Evolutionary conservation across 225 moss, liverwort and hornwort genomes (phyloP).

Genomic region (Anthoceros angustus): DNA sequence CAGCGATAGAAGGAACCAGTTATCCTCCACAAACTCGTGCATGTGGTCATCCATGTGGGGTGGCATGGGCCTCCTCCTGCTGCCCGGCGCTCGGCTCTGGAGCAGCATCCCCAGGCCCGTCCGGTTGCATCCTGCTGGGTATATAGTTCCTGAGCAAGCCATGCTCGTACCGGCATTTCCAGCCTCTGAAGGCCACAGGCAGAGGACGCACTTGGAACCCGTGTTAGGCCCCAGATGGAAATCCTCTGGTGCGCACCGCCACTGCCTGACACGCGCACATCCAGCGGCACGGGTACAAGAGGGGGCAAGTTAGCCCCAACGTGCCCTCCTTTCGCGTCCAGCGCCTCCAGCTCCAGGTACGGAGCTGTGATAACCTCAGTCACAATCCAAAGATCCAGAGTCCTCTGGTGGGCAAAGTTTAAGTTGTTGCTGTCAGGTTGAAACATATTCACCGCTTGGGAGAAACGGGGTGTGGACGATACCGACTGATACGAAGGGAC

Average conservation of each 20-base stretch:
- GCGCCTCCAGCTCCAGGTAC: no score
- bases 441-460: background rate
- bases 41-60: background rate
- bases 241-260: background rate
- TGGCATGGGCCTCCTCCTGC: background rate
- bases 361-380: no score
- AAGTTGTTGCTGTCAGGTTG: background rate
- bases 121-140: background rate
- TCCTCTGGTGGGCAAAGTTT: background rate
- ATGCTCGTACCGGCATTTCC: background rate
- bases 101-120: background rate
- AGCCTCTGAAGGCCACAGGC: background rate
- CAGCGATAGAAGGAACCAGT: background rate
- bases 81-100: background rate
- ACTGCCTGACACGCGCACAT: background rate
- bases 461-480: background rate
- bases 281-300: background rate
- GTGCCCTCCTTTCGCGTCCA: no score
- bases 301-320: no score
- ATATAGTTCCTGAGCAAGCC: background rate
- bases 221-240: background rate
- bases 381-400: no score
- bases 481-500: background rate
- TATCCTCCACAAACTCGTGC: background rate
- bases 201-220: background rate